Evolutionary conservation across 345 rosid species (phyloP), one percentile per base, ranked within the genome.

Genomic region (Odontarrhena argentea): DNA sequence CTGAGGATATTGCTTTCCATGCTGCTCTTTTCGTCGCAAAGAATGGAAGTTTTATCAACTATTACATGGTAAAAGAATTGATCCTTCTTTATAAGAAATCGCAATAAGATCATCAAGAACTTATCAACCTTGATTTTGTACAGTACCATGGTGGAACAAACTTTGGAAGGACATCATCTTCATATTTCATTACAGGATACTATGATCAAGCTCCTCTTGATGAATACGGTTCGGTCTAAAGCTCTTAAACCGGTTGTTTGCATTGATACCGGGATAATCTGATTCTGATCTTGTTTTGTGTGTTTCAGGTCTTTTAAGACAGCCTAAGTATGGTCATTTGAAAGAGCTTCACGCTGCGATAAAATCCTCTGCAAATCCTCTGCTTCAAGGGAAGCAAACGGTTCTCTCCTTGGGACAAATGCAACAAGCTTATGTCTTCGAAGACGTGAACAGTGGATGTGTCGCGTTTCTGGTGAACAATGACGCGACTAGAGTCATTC

Each of bases 131-230:
- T 26, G 48, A 18, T 55, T 43, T 46, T 46, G 7, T 12, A 22
- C 48, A 93, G 98, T 93, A 86, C 65, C 98, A 93, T 38, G 98
- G 98, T 6, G 98, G 98, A 68, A 93, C 98, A 2, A 93, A 88
- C 81, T 88, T 93, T 50, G 98, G 98, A 56, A 84, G 97, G 64
- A 79, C 87, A 26, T 79, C 87, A 1, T 61, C 96, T n/a, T 82
- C 87, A 8, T 86, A 83, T 68, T 66, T 85, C 36, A 83, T 84
- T 26, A 79, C 96, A 34, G 70, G 88, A 73, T 90, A 90, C 57
- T 93, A 93, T 11, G 97, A 93, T 74, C 85, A 85, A 75, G 96
- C 98, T 74, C 98, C 97, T 10, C 76, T 93, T 0, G 97, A 90
- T 41, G 98, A 93, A 72, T 93, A 88, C 14, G 98, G 98, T 93